phyloP scores from a whole-genome alignment of 495 filamentous ascomycete species.

The Aspergillus ellipticus region DNA sequence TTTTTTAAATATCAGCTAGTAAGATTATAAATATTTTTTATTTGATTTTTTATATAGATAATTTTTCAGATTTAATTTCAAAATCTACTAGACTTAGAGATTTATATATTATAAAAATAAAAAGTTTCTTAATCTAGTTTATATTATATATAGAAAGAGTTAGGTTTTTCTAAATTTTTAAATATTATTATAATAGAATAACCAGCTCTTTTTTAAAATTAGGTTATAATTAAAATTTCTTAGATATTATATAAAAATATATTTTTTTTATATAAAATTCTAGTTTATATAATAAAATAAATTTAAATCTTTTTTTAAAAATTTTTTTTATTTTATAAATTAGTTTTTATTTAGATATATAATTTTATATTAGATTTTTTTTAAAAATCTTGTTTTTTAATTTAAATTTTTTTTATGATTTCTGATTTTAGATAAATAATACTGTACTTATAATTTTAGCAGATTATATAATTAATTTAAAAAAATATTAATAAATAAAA shows the following conservation, averaged over 20 bases:
- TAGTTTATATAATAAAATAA: background rate
- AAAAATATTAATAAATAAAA: background rate
- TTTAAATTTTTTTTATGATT: background rate
- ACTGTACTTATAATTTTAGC: no score
- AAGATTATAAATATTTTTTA: background rate
- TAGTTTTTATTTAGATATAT: no score
- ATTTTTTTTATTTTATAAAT: background rate
- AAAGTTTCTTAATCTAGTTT: background rate
- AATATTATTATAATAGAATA: background rate
- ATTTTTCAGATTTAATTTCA: no score
- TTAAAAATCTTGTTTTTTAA: background rate
- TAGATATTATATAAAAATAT: constrained; percentile 2
- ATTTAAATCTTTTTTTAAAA: background rate
- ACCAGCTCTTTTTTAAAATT: background rate
- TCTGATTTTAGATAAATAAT: no score
- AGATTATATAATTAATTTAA: no score
- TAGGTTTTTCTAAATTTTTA: background rate
- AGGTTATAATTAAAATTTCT: constrained; percentile 3
- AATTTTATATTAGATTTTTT: constrained; percentile 2
- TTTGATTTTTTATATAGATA: no score
- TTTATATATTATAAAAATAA: no score
- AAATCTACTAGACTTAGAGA: no score
- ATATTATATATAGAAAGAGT: background rate
- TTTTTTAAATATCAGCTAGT: background rate
- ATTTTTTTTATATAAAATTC: constrained; percentile 3